Conservation (phyloP, 2,329 filamentous ascomycete genomes). For the Fusarium virguliforme region DNA sequence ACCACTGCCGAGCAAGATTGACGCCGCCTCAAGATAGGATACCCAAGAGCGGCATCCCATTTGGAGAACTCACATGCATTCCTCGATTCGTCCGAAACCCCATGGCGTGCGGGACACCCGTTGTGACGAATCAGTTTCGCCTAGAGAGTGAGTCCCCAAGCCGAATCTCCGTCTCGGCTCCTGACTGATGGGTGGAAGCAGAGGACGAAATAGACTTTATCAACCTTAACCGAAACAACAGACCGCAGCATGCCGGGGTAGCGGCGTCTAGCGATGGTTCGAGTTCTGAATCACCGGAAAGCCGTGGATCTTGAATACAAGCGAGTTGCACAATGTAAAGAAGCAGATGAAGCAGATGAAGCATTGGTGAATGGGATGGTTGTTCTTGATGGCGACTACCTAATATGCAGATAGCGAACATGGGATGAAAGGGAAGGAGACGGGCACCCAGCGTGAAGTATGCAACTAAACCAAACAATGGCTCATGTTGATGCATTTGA, state of each 20-base stretch:
- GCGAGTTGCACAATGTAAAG: background rate
- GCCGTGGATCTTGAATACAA: conserved; percentile 4
- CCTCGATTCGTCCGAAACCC: conserved; percentile 37
- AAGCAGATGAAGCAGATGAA: background rate
- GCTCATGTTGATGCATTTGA: conserved; percentile 37
- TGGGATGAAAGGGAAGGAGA: background rate
- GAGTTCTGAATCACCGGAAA: background rate
- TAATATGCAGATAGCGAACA: background rate
- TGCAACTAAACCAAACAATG: conserved; percentile 4
- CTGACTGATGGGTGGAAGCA: conserved; percentile 9
- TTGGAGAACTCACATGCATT: conserved; percentile 24
- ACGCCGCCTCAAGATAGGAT: conserved; percentile 33
- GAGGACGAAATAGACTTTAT: conserved; percentile 34
- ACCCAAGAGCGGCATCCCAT: conserved; percentile 24
- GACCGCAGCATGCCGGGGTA: conserved; percentile 29
- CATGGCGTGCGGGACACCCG: conserved; percentile 32
- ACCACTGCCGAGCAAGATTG: conserved; percentile 34
- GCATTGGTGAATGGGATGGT: background rate
- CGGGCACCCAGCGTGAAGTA: background rate
- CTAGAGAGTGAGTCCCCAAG: conserved; percentile 28
- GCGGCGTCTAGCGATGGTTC: background rate
- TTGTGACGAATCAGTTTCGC: conserved; percentile 35
- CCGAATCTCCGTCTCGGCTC: background rate
- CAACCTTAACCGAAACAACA: conserved; percentile 37
- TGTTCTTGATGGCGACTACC: background rate